A percentile compares a stretch with the other conserved stretches of the same genome.
These are phyloP conservation scores for Hypoxylon cercidicola DNA, from an alignment of 495 filamentous ascomycete species.

Conservation along the genomic window DNA sequence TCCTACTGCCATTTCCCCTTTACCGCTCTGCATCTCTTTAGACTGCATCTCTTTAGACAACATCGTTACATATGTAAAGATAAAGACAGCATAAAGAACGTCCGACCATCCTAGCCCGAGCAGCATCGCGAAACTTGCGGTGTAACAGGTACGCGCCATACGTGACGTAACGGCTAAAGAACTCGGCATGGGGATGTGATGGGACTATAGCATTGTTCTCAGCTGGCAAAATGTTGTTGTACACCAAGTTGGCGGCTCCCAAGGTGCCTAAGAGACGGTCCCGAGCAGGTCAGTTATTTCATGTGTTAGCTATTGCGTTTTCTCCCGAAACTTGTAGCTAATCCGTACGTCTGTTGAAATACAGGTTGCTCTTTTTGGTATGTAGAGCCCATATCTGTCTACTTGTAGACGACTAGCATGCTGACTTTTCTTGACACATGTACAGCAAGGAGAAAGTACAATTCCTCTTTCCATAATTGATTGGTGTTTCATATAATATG, in stretches of 20 bases:
- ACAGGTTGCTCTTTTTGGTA: slow-evolving; percentile 70
- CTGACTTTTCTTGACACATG: slow-evolving; percentile 26
- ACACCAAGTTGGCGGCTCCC: slow-evolving; percentile 65
- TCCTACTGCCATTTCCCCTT: neutral
- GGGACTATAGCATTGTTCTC: slow-evolving; percentile 14
- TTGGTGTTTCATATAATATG: slow-evolving; percentile 1
- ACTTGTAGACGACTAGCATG: slow-evolving; percentile 4
- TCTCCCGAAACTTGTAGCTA: slow-evolving; percentile 17
- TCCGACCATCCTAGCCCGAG: slow-evolving; percentile 17
- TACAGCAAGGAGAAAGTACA: slow-evolving; percentile 62
- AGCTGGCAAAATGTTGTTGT: slow-evolving; percentile 63
- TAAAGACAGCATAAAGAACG: slow-evolving; percentile 9
- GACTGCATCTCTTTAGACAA: neutral
- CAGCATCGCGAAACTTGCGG: slow-evolving; percentile 19
- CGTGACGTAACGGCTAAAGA: slow-evolving; percentile 5
- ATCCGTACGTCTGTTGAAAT: slow-evolving; percentile 22
- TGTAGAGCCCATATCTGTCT: slow-evolving; percentile 35
- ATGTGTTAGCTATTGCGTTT: slow-evolving; percentile 8
- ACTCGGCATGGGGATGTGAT: slow-evolving; percentile 8
- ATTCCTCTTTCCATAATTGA: neutral
- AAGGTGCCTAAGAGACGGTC: slow-evolving; percentile 70
- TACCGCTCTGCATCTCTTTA: no score
- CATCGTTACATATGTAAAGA: slow-evolving; percentile 3
- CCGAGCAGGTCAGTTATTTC: slow-evolving; percentile 64
- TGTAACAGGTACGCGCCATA: slow-evolving; percentile 14